Base-by-base conservation (phyloP, 208 protist genomes). In the Leishmania lainsoni region DNA sequence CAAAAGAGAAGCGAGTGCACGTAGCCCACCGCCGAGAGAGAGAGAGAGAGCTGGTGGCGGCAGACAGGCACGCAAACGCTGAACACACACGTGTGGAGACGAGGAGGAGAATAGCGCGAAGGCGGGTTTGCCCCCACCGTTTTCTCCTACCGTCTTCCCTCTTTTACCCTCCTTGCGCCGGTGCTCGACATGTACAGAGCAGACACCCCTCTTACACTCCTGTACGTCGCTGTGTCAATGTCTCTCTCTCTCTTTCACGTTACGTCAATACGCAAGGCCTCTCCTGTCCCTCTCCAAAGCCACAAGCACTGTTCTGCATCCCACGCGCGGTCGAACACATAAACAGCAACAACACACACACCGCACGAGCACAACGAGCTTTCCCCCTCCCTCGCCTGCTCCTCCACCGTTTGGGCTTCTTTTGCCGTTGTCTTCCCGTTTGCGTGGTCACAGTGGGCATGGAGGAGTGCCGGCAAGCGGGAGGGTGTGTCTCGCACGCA, bases 71-170 rank as follows among this genome's bases (percentile, higher is more conserved):
- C 58, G 17, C 42, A 61, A 16, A 61, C 56, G 22, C 3, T n/a
- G 20, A 61, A 26, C 14, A 16, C 20, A 32, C 26, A 29, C 52
- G 58, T 29, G 58, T n/a, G 29, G 58, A 63, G 26, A 63, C 9
- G 58, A 32, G 69, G 45, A 54, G 49, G 42, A 81, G 70, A 65
- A 73, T 39, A 72, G 65, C 73, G 65, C 52, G 52, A 81, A 76
- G 70, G 61, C 69, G 70, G 68, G 79, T 86, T 70, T 86, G 83
- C 79, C 77, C 76, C 66, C 75, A 84, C 12, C 71, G 45, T 80
- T 76, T 76, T 68, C 59, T 77, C 79, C 74, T 49, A 45, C 22
- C 0, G 32, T 73, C 20, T 52, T 35, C 70, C 70, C 70, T 75
- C 39, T 16, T 32, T 65, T 14, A 48, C 58, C 9, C 42, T 26